Base-by-base conservation (phyloP, 1,284 basidiomycete species). In the Fomitiporia mediterranea region DNA sequence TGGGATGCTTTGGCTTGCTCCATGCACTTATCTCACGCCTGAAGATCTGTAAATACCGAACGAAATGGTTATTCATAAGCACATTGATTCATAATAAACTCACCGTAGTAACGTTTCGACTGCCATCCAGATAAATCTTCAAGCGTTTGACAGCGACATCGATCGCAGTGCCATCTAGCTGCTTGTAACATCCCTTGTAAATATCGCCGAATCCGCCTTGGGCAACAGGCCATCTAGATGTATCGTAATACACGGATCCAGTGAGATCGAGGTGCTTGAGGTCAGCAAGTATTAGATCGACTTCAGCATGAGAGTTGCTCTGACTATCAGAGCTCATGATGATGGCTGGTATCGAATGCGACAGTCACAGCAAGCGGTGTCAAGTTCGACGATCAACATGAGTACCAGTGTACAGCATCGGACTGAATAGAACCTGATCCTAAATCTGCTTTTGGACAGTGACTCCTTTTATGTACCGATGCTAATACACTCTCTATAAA, bases 11-110 rank as follows among this genome's bases (percentile, higher is more conserved):
- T 23, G n/a, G 42, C 15, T 35, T 38, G 13, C 43, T 38, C 57
- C 57, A 58, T 6, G 54, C 32, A 13, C 35, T 23, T 6, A 58
- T 44, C 25, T 58, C 47, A 9, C 42, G 28, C 15, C 13, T 34
- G n/a, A 58, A 40, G 23, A 38, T 28, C 57, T 58, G 27, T 4
- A 30, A 48, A 34, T n/a, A 51, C 8, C 6, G 44, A 40, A 13
- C 9, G 39, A 40, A 15, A 8, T 8, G 21, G 39, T 40, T 40
- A 17, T 37, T 8, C 39, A 40, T 40, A 13, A 34, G 13, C 6
- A 34, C 32, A 34, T 34, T 34, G 32, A 13, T 19, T 15, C 19
- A 19, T 2, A 3, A 6, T 19, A 8, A 2, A 2, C n/a, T 21
- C 4, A 40, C 39, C 39, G 15, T 40, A 2, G 39, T 7, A 17